Base-by-base conservation (phyloP, 2,329 filamentous ascomycete genomes). In the Paracoccidioides brasiliensis region DNA sequence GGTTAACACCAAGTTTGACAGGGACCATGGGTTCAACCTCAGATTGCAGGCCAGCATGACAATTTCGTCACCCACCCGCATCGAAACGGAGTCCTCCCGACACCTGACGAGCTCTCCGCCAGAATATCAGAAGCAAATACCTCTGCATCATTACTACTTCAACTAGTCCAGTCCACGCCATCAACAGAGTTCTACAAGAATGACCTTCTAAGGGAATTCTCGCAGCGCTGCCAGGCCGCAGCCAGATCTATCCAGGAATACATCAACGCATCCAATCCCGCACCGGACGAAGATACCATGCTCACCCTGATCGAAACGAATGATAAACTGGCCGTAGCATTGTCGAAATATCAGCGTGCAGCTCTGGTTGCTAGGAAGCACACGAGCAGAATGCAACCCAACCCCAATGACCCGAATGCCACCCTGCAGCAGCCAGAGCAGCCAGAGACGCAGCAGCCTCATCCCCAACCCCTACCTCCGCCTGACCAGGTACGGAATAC, bases 281-380 rank as follows among this genome's bases (percentile, higher is more conserved):
- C 81, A 0, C 90, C 91, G 0, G 93, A 97, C 69, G 91, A 95
- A 64, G 86, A 95, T 62, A 97, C 91, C 0, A 89, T 97, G 80
- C 83, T 93, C 67, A 90, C 83, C 12, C 75, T 98, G 59, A 95
- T 98, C 65, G 90, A 96, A 70, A 93, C 89, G 12, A 95, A 95
- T 67, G 93, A 97, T 70, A 86, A 91, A 67, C 77, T 98, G 35
- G 87, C 88, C 58, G 81, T 87, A 46, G 85, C 90, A 0, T 77
- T 91, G 43, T 93, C 83, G 60, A 84, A 89, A 66, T 88, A 96
- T 69, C 88, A 95, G 70, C 83, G 90, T 55, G 85, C 89, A 8
- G 75, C 94, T 43, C 73, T 84, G 5, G 73, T 78, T 58, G 81
- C 81, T 7, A 74, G 81, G 48, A 76, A 78, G 54, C 59, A 62